These are phyloP conservation scores for Nissolia schottii DNA, from an alignment of 306 rosid species.

Conservation along the genomic window DNA sequence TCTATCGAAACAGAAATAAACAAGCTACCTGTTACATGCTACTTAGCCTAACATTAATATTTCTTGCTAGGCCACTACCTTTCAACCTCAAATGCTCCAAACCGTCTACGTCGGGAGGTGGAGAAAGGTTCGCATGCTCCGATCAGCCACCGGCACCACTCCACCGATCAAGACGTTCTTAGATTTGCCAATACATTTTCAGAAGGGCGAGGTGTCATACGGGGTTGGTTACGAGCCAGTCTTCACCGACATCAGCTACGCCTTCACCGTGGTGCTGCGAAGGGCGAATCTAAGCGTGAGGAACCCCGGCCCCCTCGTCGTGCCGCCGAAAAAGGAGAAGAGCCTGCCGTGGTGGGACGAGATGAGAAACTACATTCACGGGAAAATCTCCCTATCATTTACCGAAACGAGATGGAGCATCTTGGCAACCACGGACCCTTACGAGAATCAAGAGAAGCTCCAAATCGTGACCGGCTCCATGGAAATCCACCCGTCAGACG, in stretches of 20 bases:
- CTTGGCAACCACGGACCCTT: slow-evolving; percentile 83
- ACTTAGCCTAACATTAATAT: slow-evolving; percentile 7
- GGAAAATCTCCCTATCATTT: slow-evolving; percentile 55
- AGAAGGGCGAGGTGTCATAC: slow-evolving; percentile 67
- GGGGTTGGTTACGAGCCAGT: slow-evolving; percentile 94
- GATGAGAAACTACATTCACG: slow-evolving; percentile 89
- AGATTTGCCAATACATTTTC: slow-evolving; percentile 73
- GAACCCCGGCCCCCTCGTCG: slow-evolving; percentile 46
- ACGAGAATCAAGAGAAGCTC: slow-evolving; percentile 87
- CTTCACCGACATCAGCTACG: slow-evolving; percentile 88
- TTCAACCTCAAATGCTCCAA: slow-evolving; percentile 89
- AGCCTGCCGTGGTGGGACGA: slow-evolving; percentile 99
- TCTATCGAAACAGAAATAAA: background rate
- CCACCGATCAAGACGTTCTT: slow-evolving; percentile 88
- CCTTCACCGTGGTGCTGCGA: slow-evolving; percentile 87
- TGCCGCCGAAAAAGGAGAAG: slow-evolving; percentile 82
- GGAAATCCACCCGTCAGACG: slow-evolving; percentile 95
- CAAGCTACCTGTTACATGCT: background rate
- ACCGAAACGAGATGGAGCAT: slow-evolving; percentile 58
- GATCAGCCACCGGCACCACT: slow-evolving; percentile 93
- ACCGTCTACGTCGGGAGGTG: slow-evolving; percentile 86
- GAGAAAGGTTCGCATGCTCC: slow-evolving; percentile 92
- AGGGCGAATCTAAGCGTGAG: slow-evolving; percentile 88
- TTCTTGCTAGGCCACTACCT: slow-evolving; percentile 74
- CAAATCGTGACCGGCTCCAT: slow-evolving; percentile 48